phyloP scores from a whole-genome alignment of 2,329 filamentous ascomycete genomes.

The Sporothrix euskadiensis region DNA sequence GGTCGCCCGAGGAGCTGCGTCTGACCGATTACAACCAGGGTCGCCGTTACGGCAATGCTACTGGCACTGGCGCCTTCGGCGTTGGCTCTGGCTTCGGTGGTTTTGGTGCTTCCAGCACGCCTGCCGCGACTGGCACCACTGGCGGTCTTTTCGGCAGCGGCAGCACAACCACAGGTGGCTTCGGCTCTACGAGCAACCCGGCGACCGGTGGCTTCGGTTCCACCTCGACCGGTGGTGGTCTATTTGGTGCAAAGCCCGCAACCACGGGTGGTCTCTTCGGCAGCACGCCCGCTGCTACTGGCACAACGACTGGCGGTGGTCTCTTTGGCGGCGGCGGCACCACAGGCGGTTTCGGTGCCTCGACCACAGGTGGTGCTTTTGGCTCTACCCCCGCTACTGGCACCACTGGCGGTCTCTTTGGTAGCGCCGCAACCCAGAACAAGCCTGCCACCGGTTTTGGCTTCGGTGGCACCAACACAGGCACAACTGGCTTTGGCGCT shows the following conservation, averaged over 20 bases:
- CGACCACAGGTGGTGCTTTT: constrained; percentile 33
- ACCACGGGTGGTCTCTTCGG: constrained; percentile 44
- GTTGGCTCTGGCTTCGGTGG: constrained; percentile 55
- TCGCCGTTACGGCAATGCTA: constrained; percentile 77
- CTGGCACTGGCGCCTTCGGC: constrained; percentile 83
- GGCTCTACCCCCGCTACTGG: constrained; percentile 30
- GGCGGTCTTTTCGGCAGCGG: constrained; percentile 45
- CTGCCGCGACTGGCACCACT: constrained; percentile 42
- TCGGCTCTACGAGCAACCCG: constrained; percentile 36
- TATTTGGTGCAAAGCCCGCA: constrained; percentile 42
- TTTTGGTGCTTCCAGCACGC: constrained; percentile 47
- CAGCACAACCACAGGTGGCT: constrained; percentile 42
- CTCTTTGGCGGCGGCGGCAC: constrained; percentile 29
- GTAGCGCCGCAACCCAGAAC: constrained; percentile 32
- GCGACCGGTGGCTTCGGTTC: constrained; percentile 43
- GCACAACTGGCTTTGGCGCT: constrained; percentile 50
- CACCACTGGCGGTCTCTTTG: constrained; percentile 39
- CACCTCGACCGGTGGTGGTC: constrained; percentile 37
- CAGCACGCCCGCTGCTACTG: constrained; percentile 29
- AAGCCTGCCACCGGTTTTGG: constrained; percentile 37
- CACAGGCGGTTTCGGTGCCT: constrained; percentile 35
- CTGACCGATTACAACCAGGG: constrained; percentile 87
- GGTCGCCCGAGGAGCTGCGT: constrained; percentile 81
- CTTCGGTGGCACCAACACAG: constrained; percentile 34
- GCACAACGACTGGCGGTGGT: neutral